Evolutionary conservation across 257 asterid genomes (phyloP).

Genomic region (Salvia splendens): DNA sequence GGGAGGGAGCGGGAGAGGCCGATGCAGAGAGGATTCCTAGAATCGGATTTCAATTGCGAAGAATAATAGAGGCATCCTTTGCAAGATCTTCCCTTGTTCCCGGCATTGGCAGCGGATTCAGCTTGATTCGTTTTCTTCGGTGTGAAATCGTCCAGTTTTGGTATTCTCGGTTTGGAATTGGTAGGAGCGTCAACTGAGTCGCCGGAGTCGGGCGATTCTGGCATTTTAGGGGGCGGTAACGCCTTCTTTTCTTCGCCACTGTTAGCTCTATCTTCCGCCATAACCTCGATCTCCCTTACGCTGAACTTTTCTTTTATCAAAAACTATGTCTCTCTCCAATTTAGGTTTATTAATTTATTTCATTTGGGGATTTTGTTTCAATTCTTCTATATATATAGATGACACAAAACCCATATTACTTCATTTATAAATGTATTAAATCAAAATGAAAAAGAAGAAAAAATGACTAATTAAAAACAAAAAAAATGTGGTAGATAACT

Average conservation of each 20-base stretch:
- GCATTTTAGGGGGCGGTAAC: slow-evolving; percentile 33
- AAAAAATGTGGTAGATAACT: no score
- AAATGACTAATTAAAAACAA: no score
- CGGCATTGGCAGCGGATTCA: slow-evolving; percentile 20
- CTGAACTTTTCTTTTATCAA: background rate
- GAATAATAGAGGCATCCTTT: slow-evolving; percentile 82
- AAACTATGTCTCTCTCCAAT: background rate
- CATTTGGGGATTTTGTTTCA: background rate
- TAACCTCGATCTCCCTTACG: slow-evolving; percentile 1
- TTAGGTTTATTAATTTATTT: background rate
- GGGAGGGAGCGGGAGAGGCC: slow-evolving; percentile 83
- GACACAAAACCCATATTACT: no score
- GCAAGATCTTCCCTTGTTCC: slow-evolving; percentile 65
- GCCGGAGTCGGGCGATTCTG: slow-evolving; percentile 21
- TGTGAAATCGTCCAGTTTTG: slow-evolving; percentile 29
- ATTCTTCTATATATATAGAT: background rate
- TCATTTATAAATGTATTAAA: no score
- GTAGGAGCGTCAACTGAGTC: slow-evolving; percentile 21
- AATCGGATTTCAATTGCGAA: slow-evolving; percentile 58
- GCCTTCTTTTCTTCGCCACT: slow-evolving; percentile 29
- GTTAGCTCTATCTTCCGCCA: slow-evolving; percentile 30
- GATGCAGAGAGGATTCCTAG: slow-evolving; percentile 77
- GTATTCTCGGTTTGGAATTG: slow-evolving; percentile 27
- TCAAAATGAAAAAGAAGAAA: no score
- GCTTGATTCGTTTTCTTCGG: slow-evolving; percentile 32